Evolutionary conservation across 1,284 basidiomycete species (phyloP).

Genomic region (Leucoagaricus sp.): DNA sequence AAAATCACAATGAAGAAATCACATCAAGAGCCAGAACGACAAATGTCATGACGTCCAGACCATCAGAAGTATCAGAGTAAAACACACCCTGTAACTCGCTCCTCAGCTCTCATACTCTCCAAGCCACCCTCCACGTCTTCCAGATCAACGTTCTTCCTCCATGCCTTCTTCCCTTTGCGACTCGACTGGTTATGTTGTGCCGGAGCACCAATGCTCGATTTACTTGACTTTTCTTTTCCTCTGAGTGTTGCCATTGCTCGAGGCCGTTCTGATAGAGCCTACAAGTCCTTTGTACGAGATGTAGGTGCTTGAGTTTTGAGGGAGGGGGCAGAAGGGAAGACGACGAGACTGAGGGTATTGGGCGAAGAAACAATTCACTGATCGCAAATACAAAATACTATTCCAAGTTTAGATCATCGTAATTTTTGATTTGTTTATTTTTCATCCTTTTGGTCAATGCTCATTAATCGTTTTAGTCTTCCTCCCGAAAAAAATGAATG

Average conservation of each 20-base stretch:
- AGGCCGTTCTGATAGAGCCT: background rate
- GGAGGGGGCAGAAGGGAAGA: background rate
- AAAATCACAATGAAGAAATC: background rate
- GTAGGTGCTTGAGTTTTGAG: too few species aligned
- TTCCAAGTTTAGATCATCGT: background rate
- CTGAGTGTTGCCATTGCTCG: background rate
- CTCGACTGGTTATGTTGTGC: constrained; percentile 73
- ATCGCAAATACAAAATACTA: background rate
- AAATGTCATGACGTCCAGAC: background rate
- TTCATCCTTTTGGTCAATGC: background rate
- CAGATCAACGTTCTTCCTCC: constrained; percentile 91
- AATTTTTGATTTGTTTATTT: too few species aligned
- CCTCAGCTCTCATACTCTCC: constrained; percentile 76
- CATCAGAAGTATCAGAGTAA: background rate
- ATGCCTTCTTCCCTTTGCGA: constrained; percentile 88
- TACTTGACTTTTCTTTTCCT: constrained; percentile 18
- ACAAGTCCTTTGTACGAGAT: background rate
- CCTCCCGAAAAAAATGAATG: too few species aligned
- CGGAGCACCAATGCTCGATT: constrained; percentile 57
- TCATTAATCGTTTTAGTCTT: background rate
- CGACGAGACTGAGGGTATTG: background rate
- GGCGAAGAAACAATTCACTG: background rate
- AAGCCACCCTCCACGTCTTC: constrained; percentile 73
- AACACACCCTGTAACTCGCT: constrained; percentile 74
- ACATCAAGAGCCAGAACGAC: constrained; percentile 16